These are phyloP conservation scores for Gracilariopsis chorda DNA, from an alignment of 23 red algal species.

Conservation along the genomic window DNA sequence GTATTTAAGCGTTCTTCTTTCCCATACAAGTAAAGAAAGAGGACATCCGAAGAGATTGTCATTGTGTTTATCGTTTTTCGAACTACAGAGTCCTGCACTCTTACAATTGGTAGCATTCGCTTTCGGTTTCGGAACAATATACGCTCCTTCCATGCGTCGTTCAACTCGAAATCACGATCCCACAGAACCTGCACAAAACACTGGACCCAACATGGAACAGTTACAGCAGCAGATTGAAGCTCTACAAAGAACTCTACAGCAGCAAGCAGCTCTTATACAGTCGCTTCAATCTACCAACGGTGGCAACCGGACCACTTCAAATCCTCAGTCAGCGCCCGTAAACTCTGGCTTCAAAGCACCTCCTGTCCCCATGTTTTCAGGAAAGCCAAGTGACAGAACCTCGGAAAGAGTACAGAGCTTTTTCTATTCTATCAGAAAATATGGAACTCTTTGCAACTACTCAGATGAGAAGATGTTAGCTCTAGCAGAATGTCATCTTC, in stretches of 20 bases:
- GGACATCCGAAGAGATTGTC: too few relatives aligned
- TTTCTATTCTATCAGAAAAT: slow-evolving; percentile 6
- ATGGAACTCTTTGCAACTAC: not conserved
- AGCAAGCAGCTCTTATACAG: not conserved
- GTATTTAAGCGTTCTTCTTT: too few relatives aligned
- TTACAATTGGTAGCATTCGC: slow-evolving; percentile 19
- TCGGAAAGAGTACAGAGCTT: slow-evolving; percentile 2
- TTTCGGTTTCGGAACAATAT: not conserved
- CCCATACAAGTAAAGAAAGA: too few relatives aligned
- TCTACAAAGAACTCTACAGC: not conserved
- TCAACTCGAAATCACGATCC: not conserved
- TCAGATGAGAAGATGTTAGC: slow-evolving; percentile 11
- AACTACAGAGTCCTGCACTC: too few relatives aligned
- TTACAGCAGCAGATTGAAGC: not conserved
- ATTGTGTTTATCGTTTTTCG: too few relatives aligned
- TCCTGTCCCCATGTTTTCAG: not conserved
- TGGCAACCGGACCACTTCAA: not conserved
- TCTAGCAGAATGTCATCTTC: slow-evolving; percentile 13
- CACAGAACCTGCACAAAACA: not conserved
- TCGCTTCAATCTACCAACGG: not conserved
- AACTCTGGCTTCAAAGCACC: slow-evolving; percentile 38
- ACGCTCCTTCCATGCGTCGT: not conserved
- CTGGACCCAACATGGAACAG: not conserved
- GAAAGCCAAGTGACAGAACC: not conserved
- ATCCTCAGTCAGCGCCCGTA: not conserved